Percentiles rank a stretch among this genome's conserved stretches.
phyloP scores from a whole-genome alignment of 805 yeast genomes.

The Wickerhamomyces kurtzmanii region DNA sequence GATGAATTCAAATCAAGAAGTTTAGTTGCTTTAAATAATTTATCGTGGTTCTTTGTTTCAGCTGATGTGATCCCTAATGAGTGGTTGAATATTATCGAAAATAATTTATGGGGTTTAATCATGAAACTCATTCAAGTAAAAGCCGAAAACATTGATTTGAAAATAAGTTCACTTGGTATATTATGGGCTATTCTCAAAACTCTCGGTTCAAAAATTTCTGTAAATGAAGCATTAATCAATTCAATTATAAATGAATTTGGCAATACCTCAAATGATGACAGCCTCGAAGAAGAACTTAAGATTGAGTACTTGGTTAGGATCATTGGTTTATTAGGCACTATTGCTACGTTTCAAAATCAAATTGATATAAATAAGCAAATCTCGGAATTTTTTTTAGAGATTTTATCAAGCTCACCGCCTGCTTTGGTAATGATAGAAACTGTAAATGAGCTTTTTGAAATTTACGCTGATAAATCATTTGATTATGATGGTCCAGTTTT shows the following conservation, averaged over 20 bases:
- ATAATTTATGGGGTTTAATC: slow-evolving; percentile 5
- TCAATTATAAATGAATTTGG: slow-evolving; percentile 13
- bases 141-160: slow-evolving; percentile 18
- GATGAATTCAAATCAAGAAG: slow-evolving; percentile 45
- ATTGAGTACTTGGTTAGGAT: slow-evolving; percentile 31
- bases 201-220: slow-evolving; percentile 8
- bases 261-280: slow-evolving; percentile 5
- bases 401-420: slow-evolving; percentile 16
- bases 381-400: slow-evolving; percentile 31
- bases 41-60: slow-evolving; percentile 41
- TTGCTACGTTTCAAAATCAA: slow-evolving; percentile 37
- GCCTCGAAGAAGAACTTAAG: slow-evolving; percentile 15
- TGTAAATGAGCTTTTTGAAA: slow-evolving; percentile 60
- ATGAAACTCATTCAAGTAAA: slow-evolving; percentile 10
- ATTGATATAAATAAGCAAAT: slow-evolving; percentile 32
- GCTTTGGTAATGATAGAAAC: slow-evolving; percentile 44
- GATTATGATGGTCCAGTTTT: slow-evolving; percentile 64
- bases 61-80: slow-evolving; percentile 6
- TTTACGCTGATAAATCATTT: slow-evolving; percentile 65
- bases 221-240: slow-evolving; percentile 18
- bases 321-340: slow-evolving; percentile 41
- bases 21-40: slow-evolving; percentile 61
- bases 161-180: slow-evolving; percentile 27
- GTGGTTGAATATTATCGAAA: slow-evolving; percentile 5
- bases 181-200: slow-evolving; percentile 32